Evolutionary conservation across 179 eudicot species (phyloP).

Genomic region (Beta corolliflora): DNA sequence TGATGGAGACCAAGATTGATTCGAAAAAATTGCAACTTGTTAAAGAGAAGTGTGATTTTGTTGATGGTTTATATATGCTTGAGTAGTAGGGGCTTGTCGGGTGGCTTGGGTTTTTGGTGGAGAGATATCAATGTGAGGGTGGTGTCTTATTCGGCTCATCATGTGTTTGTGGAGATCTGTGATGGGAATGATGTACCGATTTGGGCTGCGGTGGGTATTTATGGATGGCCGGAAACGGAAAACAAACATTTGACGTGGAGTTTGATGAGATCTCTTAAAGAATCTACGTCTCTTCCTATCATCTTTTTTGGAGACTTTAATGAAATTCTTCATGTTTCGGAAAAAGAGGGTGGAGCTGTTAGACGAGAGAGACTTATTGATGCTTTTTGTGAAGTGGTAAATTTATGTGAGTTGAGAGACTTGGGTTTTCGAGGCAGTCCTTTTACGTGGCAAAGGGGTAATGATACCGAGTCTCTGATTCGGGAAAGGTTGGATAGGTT

Average conservation of each 20-base stretch:
- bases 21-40: background rate
- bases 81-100: background rate
- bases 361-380: too few relatives aligned
- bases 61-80: background rate
- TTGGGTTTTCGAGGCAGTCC: too few relatives aligned
- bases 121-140: background rate
- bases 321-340: background rate
- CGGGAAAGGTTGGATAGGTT: too few relatives aligned
- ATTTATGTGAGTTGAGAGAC: too few relatives aligned
- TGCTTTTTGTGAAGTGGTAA: too few relatives aligned
- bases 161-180: background rate
- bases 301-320: background rate
- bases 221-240: background rate
- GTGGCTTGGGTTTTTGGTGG: background rate
- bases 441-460: too few relatives aligned
- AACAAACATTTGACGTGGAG: background rate
- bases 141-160: background rate
- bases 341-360: too few relatives aligned
- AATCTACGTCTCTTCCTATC: background rate
- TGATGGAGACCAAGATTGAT: background rate
- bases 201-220: background rate
- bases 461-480: too few relatives aligned
- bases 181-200: background rate
- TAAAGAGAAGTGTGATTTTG: background rate
- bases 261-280: background rate